phyloP scores from a whole-genome alignment of 2,329 filamentous ascomycete genomes.

The Endocalyx cinctus region DNA sequence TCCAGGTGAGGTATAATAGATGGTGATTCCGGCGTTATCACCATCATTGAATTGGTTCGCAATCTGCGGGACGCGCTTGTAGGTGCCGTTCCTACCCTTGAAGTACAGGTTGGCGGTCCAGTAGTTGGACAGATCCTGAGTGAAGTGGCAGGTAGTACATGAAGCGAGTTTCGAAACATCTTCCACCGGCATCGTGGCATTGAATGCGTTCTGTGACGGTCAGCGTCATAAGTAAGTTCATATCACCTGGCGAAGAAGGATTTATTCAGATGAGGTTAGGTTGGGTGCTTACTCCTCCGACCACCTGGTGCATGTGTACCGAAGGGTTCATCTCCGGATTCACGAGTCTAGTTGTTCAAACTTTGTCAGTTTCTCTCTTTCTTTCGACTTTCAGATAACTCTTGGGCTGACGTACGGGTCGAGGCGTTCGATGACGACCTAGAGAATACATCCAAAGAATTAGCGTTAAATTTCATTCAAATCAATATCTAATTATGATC shows the following conservation, averaged over 20 bases:
- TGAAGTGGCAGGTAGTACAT: conserved; percentile 15
- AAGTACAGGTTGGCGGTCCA: conserved; percentile 31
- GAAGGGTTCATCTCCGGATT: not conserved
- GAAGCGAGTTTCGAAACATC: conserved; percentile 13
- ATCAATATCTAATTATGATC: no score
- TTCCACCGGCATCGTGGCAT: conserved; percentile 14
- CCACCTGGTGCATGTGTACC: not conserved
- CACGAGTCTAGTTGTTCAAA: not conserved
- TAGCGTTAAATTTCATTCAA: no score
- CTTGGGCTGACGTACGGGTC: not conserved
- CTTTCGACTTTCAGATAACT: no score
- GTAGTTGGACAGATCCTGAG: conserved; percentile 28
- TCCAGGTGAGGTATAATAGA: conserved; percentile 15
- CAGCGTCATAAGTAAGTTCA: not conserved
- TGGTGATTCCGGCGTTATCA: conserved; percentile 21
- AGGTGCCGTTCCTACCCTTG: conserved; percentile 27
- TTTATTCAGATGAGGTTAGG: not conserved
- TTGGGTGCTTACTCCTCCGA: not conserved
- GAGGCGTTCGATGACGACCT: not conserved
- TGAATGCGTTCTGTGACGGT: conserved; percentile 32
- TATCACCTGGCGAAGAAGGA: not conserved
- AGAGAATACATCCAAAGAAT: no score
- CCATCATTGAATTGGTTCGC: conserved; percentile 23
- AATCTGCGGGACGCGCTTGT: conserved; percentile 23
- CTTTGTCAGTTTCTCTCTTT: no score